phyloP scores from a whole-genome alignment of 352 stramenopile species.

The Phytophthora cajani region DNA sequence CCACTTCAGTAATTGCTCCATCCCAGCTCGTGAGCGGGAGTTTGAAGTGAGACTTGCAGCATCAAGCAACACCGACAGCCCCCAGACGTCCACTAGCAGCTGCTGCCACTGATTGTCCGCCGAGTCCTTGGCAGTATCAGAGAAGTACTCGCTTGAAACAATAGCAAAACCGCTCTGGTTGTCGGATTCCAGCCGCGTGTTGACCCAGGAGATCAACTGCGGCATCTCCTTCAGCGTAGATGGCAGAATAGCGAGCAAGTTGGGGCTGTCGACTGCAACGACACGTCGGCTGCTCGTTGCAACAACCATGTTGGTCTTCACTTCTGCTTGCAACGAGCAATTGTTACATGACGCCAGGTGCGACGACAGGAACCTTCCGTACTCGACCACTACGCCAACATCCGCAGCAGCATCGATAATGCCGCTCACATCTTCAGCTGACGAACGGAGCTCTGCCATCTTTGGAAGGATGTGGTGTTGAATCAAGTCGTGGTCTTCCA shows the following conservation, averaged over 20 bases:
- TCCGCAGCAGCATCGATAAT: slow-evolving; percentile 6
- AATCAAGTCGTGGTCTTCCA: slow-evolving; percentile 80
- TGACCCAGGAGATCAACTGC: slow-evolving; percentile 38
- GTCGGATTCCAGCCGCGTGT: slow-evolving; percentile 12
- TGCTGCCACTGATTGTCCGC: slow-evolving; percentile 35
- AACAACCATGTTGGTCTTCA: slow-evolving; percentile 42
- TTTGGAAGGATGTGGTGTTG: slow-evolving; percentile 64
- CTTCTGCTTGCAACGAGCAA: slow-evolving; percentile 36
- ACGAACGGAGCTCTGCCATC: slow-evolving; percentile 30
- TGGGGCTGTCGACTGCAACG: slow-evolving; percentile 7
- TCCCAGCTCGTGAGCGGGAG: slow-evolving; percentile 20
- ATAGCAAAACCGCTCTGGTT: slow-evolving; percentile 15
- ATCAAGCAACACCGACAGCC: slow-evolving; percentile 49
- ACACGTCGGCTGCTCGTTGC: slow-evolving; percentile 34
- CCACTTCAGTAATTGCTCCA: slow-evolving; percentile 55
- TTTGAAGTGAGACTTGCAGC: slow-evolving; percentile 22
- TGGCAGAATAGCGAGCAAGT: slow-evolving; percentile 44
- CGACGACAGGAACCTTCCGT: slow-evolving; percentile 42
- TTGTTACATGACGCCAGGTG: slow-evolving; percentile 40
- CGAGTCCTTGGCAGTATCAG: neutral
- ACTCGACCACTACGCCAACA: slow-evolving; percentile 26
- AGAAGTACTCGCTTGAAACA: slow-evolving; percentile 31
- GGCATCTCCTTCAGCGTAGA: slow-evolving; percentile 28
- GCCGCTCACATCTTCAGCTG: neutral
- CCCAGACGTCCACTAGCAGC: slow-evolving; percentile 54